Evolutionary conservation across 2,329 filamentous ascomycete genomes (phyloP).

Genomic region (Cladobotryum protrusum): DNA sequence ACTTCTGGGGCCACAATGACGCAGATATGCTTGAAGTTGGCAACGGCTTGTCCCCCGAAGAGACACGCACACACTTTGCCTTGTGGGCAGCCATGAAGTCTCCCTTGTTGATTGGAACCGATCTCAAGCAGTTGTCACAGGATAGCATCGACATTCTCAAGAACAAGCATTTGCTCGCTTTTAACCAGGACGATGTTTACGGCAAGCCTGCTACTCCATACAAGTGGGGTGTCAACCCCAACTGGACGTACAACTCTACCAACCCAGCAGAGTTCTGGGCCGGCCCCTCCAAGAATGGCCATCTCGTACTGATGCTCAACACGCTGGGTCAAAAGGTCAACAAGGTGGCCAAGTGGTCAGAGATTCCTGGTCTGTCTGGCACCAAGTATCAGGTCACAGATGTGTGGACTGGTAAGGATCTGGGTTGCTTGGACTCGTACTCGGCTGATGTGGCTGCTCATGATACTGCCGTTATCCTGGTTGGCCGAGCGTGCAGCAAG

Average conservation of each 20-base stretch:
- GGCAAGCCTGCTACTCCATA: constrained; percentile 39
- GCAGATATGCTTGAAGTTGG: constrained; percentile 47
- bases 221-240: constrained; percentile 43
- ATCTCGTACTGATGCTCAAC: constrained; percentile 45
- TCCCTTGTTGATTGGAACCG: constrained; percentile 43
- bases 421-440: constrained; percentile 30
- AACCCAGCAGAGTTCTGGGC: constrained; percentile 46
- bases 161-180: constrained; percentile 33
- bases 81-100: constrained; percentile 46
- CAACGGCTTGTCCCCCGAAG: constrained; percentile 39
- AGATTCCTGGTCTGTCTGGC: constrained; percentile 35
- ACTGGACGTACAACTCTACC: constrained; percentile 42
- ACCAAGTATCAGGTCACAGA: constrained; percentile 35
- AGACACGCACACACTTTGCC: constrained; percentile 45
- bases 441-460: constrained; percentile 25
- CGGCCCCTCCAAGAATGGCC: constrained; percentile 35
- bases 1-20: constrained; percentile 47
- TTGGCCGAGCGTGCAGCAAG: constrained; percentile 5
- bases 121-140: constrained; percentile 29
- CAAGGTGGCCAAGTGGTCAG: constrained; percentile 34
- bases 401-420: constrained; percentile 38
- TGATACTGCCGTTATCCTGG: constrained; percentile 27
- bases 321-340: constrained; percentile 25
- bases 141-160: constrained; percentile 35
- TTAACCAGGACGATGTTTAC: constrained; percentile 41